phyloP scores from a whole-genome alignment of 371 early-diverging fungal species.

The Lichtheimia corymbifera region DNA sequence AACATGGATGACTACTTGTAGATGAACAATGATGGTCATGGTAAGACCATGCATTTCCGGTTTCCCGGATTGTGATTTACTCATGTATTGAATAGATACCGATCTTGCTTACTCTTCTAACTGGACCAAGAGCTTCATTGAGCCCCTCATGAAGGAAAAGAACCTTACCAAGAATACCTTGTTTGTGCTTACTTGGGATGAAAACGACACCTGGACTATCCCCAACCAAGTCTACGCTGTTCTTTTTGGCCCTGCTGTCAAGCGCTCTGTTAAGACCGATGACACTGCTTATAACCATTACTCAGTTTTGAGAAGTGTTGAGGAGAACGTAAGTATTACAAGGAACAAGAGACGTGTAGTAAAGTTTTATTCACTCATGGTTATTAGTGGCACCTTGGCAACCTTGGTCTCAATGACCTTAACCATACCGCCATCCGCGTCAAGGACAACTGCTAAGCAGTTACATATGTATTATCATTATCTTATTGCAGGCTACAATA shows the following conservation, averaged over 20 bases:
- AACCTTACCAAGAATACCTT: constrained; percentile 47
- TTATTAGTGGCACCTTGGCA: constrained; percentile 24
- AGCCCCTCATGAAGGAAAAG: constrained; percentile 44
- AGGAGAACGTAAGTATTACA: constrained; percentile 35
- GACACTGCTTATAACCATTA: constrained; percentile 57
- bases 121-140: constrained; percentile 52
- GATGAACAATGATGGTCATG: constrained; percentile 48
- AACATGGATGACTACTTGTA: not conserved
- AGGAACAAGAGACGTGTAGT: not conserved
- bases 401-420: constrained; percentile 19
- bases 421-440: constrained; percentile 8
- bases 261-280: constrained; percentile 29
- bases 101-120: constrained; percentile 41
- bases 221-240: constrained; percentile 31
- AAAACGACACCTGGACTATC: constrained; percentile 22
- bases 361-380: not conserved
- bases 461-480: no score
- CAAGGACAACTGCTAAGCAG: not conserved
- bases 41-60: constrained; percentile 1
- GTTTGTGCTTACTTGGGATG: constrained; percentile 59
- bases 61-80: no score
- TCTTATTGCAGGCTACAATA: no score
- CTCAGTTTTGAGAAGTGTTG: constrained; percentile 51
- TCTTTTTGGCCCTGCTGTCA: constrained; percentile 30
- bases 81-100: constrained; percentile 29